Percentiles rank a stretch among this genome's conserved stretches.
Evolutionary conservation across 441 rosid species (phyloP).

Genomic region (Monsonia emarginata): DNA sequence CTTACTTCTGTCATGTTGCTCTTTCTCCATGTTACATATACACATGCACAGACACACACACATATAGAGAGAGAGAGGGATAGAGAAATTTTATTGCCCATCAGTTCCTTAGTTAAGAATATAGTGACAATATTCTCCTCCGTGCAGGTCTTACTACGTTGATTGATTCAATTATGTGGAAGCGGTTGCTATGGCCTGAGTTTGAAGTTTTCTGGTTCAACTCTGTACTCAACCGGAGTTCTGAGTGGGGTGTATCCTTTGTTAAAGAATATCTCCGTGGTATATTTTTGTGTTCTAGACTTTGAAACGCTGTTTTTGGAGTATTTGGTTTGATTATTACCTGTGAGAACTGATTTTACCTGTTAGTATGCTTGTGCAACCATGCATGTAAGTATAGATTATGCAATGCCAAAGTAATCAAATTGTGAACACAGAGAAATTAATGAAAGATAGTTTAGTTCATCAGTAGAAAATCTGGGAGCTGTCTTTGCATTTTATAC

Average conservation of each 20-base stretch:
- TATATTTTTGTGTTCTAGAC: constrained; percentile 1
- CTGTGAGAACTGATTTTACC: not conserved
- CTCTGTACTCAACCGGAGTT: constrained; percentile 86
- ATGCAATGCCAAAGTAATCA: not conserved
- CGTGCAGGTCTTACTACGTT: constrained; percentile 57
- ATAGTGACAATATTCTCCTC: constrained; percentile 26
- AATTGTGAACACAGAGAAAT: too few relatives aligned
- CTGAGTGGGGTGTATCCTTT: constrained; percentile 99
- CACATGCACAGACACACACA: too few relatives aligned
- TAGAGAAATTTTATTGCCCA: too few relatives aligned
- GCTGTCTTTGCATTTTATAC: not conserved
- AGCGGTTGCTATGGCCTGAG: constrained; percentile 77
- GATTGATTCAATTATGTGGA: constrained; percentile 94
- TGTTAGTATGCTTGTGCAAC: not conserved
- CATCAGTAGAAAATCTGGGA: not conserved
- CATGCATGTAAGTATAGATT: not conserved
- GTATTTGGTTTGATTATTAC: not conserved
- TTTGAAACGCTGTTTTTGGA: not conserved
- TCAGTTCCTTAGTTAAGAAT: constrained; percentile 11
- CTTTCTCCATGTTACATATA: not conserved
- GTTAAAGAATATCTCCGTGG: constrained; percentile 7
- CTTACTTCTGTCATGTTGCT: not conserved
- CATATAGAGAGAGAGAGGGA: too few relatives aligned
- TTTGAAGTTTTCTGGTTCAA: constrained; percentile 96
- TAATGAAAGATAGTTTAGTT: not conserved